Conservation (phyloP, 306 rosid genomes). For the Leucaena leucocephala region DNA sequence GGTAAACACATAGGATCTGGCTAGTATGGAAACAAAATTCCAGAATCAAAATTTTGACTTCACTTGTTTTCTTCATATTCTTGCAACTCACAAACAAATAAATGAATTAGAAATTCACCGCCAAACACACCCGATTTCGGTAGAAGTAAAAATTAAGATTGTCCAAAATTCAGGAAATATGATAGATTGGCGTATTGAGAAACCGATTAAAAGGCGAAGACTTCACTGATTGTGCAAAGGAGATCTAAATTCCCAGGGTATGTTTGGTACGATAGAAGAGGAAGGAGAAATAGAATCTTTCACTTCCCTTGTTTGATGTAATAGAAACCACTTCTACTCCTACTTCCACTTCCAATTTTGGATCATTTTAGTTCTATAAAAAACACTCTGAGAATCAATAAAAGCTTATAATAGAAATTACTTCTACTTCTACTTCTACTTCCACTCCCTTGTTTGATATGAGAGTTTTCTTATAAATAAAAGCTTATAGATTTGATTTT, state of each 20-base stretch:
- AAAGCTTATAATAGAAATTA: no score
- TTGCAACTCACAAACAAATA: background rate
- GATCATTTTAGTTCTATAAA: no score
- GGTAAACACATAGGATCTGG: background rate
- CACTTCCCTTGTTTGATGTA: no score
- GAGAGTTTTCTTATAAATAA: no score
- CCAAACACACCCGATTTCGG: background rate
- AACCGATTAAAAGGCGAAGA: background rate
- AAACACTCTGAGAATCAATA: no score
- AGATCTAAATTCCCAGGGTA: background rate
- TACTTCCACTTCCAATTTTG: no score
- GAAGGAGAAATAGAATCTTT: no score
- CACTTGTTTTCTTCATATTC: background rate
- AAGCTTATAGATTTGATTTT: no score
- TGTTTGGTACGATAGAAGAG: no score
- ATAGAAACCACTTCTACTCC: no score
- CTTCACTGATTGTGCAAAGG: background rate
- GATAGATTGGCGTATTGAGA: conserved; percentile 13
- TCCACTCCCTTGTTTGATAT: no score
- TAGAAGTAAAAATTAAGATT: background rate
- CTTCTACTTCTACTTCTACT: no score
- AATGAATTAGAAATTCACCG: conserved; percentile 5
- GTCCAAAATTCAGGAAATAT: conserved; percentile 13
- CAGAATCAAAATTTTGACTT: conserved; percentile 2
- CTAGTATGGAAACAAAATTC: background rate